Evolutionary conservation across 2,329 filamentous ascomycete species (phyloP).

Genomic region (Zasmidium cellare): DNA sequence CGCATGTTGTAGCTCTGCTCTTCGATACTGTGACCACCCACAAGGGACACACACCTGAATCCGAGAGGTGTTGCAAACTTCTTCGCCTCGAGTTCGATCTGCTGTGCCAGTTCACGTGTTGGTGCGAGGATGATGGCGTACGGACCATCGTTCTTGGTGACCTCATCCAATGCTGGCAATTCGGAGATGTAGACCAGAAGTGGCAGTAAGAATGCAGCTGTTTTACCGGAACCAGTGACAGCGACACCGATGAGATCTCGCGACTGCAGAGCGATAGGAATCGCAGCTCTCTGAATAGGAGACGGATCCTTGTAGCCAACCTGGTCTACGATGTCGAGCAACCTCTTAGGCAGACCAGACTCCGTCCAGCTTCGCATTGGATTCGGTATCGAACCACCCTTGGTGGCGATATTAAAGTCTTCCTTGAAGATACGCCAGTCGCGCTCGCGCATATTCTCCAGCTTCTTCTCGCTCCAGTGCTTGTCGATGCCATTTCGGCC

Average conservation of each 20-base stretch:
- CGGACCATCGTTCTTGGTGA: constrained; percentile 89
- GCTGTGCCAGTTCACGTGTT: constrained; percentile 94
- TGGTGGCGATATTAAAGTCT: constrained; percentile 94
- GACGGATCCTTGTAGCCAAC: constrained; percentile 93
- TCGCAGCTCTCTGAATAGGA: constrained; percentile 88
- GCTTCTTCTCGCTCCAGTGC: constrained; percentile 91
- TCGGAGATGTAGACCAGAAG: constrained; percentile 93
- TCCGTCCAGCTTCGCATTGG: constrained; percentile 95
- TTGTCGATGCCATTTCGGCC: constrained; percentile 76
- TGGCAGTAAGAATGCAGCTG: constrained; percentile 88
- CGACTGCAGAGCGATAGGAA: constrained; percentile 88
- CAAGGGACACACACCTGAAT: constrained; percentile 93
- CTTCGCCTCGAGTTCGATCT: constrained; percentile 90
- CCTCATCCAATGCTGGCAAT: constrained; percentile 78
- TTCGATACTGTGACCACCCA: constrained; percentile 94
- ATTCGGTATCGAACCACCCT: constrained; percentile 87
- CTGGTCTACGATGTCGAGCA: constrained; percentile 78
- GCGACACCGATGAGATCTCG: constrained; percentile 98
- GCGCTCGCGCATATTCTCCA: constrained; percentile 92
- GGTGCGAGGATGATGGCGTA: constrained; percentile 97
- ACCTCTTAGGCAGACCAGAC: constrained; percentile 71
- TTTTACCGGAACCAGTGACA: constrained; percentile 97
- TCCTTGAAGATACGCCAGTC: constrained; percentile 99
- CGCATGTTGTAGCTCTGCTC: constrained; percentile 88
- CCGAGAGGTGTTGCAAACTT: constrained; percentile 90